phyloP scores from a whole-genome alignment of 768 basidiomycete genomes.

The Suillus weaverae region DNA sequence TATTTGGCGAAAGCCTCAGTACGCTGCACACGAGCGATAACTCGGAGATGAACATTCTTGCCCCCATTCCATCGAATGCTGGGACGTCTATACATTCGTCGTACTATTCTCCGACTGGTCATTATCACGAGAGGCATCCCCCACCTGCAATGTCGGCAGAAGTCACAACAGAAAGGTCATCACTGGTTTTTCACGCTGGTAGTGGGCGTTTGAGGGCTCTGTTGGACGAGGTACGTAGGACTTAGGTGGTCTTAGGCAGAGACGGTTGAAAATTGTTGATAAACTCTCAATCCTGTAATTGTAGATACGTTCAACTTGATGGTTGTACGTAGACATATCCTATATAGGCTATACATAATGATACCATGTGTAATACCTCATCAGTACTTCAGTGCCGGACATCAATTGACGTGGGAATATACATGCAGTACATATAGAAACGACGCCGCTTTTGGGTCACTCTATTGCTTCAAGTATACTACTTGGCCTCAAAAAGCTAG shows the following conservation, averaged over 20 bases:
- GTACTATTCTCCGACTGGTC: slow-evolving; percentile 17
- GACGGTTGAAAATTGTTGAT: neutral
- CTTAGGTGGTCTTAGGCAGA: neutral
- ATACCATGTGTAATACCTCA: too few relatives aligned
- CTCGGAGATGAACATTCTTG: slow-evolving; percentile 18
- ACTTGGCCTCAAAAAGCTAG: neutral
- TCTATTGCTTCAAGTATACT: neutral
- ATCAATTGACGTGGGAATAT: neutral
- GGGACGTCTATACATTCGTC: slow-evolving; percentile 4
- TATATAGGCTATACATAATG: too few relatives aligned
- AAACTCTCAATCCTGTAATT: neutral
- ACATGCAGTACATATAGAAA: neutral
- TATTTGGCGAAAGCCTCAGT: neutral
- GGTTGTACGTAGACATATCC: neutral
- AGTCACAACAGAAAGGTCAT: neutral
- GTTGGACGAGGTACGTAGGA: slow-evolving; percentile 17
- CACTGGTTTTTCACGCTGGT: neutral
- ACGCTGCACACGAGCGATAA: slow-evolving; percentile 17
- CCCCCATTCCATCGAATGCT: slow-evolving; percentile 10
- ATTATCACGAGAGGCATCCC: slow-evolving; percentile 16
- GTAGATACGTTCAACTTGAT: neutral
- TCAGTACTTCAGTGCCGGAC: neutral
- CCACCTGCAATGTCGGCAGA: neutral
- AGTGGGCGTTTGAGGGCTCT: slow-evolving; percentile 18
- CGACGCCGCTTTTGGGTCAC: neutral